Evolutionary conservation across 139 green algal genomes (phyloP), one percentile per base, ranked within the genome.

Genomic region (Micromonas commoda): DNA sequence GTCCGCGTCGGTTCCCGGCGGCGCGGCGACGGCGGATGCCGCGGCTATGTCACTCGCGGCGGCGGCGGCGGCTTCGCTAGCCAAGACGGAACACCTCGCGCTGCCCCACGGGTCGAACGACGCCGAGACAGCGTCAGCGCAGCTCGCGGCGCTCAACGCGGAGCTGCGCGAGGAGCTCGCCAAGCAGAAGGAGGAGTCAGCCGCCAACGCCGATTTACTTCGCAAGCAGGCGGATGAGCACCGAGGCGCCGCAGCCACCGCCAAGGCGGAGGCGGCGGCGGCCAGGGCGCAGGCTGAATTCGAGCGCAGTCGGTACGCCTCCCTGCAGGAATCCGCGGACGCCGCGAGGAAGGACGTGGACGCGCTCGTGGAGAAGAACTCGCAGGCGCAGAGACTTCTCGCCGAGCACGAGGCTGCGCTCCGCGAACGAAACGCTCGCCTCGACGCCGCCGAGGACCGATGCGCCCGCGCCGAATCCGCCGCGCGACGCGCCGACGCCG

Each of bases 61-160:
- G 1, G 34, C 34, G 1, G 67, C 33, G 20, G 67, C 33, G 24
- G 1, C 34, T 1, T n/a, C 33, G 67, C 24, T 32, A n/a, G 2
- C 32, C 1, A 74, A 74, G 67, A 35, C 26, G 28, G 64, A 33
- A 37, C 24, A 31, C 1, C 64, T 71, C 29, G 64, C 31, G 24
- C 26, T 35, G 6, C 64, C n/a, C 29, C 24, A 33, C 1, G 26
- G 29, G 2, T 24, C 20, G 26, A 2, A 71, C 31, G 26, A 71
- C 29, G 29, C 23, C 2, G 29, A 71, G 64, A n/a, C n/a, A n/a
- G n/a, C n/a, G n/a, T n/a, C n/a, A n/a, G n/a, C n/a, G n/a, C n/a
- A n/a, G 38, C 20, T 75, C 37, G 68, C 26, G 16, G 68, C 68
- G 37, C 35, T 75, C 23, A 75, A 75, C 38, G 39, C 37, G 35